Evolutionary conservation across 2,329 filamentous ascomycete genomes (phyloP).

Genomic region (Fusarium pseudoanthophilum): DNA sequence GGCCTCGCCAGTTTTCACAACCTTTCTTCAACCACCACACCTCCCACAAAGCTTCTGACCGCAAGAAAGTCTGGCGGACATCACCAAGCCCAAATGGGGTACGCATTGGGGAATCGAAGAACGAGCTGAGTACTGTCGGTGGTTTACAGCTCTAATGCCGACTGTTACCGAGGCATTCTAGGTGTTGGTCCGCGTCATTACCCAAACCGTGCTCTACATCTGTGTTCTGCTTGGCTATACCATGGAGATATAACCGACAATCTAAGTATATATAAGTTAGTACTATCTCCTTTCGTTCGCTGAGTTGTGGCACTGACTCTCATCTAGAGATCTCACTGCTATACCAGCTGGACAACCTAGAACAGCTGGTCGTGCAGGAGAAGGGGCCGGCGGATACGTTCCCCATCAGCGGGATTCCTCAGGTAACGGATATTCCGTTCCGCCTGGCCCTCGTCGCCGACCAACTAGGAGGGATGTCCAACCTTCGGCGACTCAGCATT

Average conservation of each 20-base stretch:
- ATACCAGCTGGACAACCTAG: rapidly evolving
- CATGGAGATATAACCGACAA: not conserved
- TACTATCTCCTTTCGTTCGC: too few species aligned
- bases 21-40: too few species aligned
- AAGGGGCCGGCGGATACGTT: not conserved
- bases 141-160: not conserved
- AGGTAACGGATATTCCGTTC: rapidly evolving
- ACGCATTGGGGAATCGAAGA: rapidly evolving
- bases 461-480: rapidly evolving
- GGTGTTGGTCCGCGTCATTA: rapidly evolving
- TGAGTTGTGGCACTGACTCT: not conserved
- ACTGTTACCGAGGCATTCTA: not conserved
- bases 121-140: not conserved
- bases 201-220: rapidly evolving
- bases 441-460: rapidly evolving
- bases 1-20: not conserved
- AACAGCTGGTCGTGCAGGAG: not conserved
- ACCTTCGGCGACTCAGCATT: rapidly evolving
- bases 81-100: not conserved
- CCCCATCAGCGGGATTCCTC: rapidly evolving
- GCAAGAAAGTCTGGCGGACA: not conserved
- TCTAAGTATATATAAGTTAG: not conserved
- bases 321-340: not conserved
- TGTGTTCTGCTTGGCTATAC: not conserved
- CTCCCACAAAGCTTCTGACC: not conserved